phyloP scores from a whole-genome alignment of 768 basidiomycete species.

The Sporobolomyces pararoseus region DNA sequence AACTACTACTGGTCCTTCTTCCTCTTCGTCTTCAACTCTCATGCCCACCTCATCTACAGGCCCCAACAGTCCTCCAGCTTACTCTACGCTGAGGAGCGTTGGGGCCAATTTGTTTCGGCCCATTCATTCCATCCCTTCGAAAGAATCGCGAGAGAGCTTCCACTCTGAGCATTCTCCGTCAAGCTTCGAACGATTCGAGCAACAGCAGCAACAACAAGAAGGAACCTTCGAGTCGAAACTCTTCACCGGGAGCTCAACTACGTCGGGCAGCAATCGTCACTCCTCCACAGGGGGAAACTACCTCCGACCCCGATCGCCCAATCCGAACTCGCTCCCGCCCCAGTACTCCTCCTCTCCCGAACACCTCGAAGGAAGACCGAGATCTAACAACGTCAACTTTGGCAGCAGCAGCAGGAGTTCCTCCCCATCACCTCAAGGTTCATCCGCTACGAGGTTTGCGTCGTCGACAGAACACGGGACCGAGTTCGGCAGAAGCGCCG shows the following conservation, averaged over 20 bases:
- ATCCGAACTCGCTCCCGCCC: constrained; percentile 3
- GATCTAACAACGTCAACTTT: neutral
- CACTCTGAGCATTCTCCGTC: constrained; percentile 8
- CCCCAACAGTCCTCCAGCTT: constrained; percentile 39
- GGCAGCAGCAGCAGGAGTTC: neutral
- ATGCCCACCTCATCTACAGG: constrained; percentile 13
- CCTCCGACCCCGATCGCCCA: constrained; percentile 4
- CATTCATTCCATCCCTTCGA: constrained; percentile 11
- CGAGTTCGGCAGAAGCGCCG: constrained; percentile 21
- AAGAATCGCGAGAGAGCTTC: constrained; percentile 11
- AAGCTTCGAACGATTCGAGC: neutral
- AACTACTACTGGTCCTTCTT: constrained; percentile 30
- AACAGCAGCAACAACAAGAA: neutral
- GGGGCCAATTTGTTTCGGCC: constrained; percentile 39
- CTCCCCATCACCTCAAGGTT: constrained; percentile 19
- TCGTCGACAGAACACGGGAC: constrained; percentile 28
- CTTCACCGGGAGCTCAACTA: neutral
- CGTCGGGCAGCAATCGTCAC: constrained; percentile 10
- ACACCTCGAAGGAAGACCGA: constrained; percentile 4
- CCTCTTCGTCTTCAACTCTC: constrained; percentile 8
- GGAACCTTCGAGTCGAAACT: constrained; percentile 4
- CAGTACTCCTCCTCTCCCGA: constrained; percentile 11
- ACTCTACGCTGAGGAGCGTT: constrained; percentile 37
- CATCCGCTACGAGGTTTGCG: constrained; percentile 33
- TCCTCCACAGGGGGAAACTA: neutral